Evolutionary conservation across 2,329 filamentous ascomycete genomes (phyloP).

Genomic region (Fusarium caatingaense): DNA sequence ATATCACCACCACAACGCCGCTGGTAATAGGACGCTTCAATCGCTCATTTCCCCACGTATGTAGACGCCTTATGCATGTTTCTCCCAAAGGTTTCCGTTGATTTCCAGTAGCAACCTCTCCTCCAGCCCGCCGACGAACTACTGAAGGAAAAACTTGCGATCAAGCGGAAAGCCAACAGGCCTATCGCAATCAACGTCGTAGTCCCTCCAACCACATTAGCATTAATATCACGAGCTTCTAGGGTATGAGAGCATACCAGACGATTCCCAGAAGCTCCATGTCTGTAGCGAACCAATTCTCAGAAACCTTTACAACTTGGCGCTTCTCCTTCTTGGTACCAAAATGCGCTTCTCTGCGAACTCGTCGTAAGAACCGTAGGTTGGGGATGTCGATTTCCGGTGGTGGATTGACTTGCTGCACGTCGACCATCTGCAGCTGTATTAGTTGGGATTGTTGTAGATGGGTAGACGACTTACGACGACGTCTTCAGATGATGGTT

Average conservation of each 20-base stretch:
- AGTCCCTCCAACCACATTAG: background rate
- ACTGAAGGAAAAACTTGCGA: background rate
- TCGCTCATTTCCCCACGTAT: background rate
- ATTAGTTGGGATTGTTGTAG: background rate
- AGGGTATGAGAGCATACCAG: background rate
- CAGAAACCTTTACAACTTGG: background rate
- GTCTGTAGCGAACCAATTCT: background rate
- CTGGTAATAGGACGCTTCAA: background rate
- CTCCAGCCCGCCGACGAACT: background rate
- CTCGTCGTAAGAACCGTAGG: background rate
- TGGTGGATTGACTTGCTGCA: too few relatives aligned
- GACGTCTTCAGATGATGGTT: too few relatives aligned
- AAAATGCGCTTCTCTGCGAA: background rate
- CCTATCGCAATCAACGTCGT: background rate
- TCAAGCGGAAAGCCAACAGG: background rate
- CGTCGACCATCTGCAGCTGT: background rate
- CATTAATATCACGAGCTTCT: fast-evolving
- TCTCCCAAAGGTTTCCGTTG: background rate
- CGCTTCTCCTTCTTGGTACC: background rate
- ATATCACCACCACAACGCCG: background rate
- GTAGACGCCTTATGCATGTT: background rate
- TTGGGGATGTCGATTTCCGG: background rate
- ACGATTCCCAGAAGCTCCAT: background rate
- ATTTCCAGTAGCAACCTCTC: background rate
- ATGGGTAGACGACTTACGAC: too few relatives aligned